Evolutionary conservation across 2,329 filamentous ascomycete species (phyloP).

Genomic region (Hypoxylon sp.): DNA sequence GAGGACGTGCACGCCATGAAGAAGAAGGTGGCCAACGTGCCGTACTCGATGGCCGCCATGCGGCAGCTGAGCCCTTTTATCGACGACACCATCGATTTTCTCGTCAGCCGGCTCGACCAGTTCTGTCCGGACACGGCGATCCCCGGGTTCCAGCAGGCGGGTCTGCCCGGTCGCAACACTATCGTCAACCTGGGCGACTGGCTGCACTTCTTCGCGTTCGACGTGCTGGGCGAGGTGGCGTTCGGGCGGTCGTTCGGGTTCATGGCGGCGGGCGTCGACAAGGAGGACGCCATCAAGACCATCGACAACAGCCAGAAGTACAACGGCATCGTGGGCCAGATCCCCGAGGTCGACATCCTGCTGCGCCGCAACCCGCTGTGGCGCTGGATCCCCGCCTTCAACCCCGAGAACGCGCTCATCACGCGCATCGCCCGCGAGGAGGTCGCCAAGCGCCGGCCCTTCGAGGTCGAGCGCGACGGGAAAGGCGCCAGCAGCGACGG

Average conservation of each 20-base stretch:
- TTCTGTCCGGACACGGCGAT: slow-evolving; percentile 50
- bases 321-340: slow-evolving; percentile 64
- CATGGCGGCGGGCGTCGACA: slow-evolving; percentile 61
- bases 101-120: slow-evolving; percentile 57
- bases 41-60: slow-evolving; percentile 66
- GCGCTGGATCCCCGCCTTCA: slow-evolving; percentile 54
- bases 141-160: slow-evolving; percentile 33
- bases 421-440: slow-evolving; percentile 65
- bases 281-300: slow-evolving; percentile 63
- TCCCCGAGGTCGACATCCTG: slow-evolving; percentile 62
- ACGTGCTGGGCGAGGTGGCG: slow-evolving; percentile 64
- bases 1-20: slow-evolving; percentile 67
- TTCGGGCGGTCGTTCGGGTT: slow-evolving; percentile 66
- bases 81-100: slow-evolving; percentile 62
- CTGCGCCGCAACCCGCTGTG: slow-evolving; percentile 63
- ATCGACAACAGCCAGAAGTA: slow-evolving; percentile 66
- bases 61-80: slow-evolving; percentile 64
- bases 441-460: slow-evolving; percentile 60
- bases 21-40: slow-evolving; percentile 64
- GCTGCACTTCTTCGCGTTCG: slow-evolving; percentile 59
- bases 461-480: slow-evolving; percentile 59
- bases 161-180: slow-evolving; percentile 32
- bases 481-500: slow-evolving; percentile 56
- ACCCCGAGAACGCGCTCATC: slow-evolving; percentile 60
- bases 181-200: slow-evolving; percentile 61